Evolutionary conservation across 139 green algal genomes (phyloP).

Genomic region (Nannochloris sp.): DNA sequence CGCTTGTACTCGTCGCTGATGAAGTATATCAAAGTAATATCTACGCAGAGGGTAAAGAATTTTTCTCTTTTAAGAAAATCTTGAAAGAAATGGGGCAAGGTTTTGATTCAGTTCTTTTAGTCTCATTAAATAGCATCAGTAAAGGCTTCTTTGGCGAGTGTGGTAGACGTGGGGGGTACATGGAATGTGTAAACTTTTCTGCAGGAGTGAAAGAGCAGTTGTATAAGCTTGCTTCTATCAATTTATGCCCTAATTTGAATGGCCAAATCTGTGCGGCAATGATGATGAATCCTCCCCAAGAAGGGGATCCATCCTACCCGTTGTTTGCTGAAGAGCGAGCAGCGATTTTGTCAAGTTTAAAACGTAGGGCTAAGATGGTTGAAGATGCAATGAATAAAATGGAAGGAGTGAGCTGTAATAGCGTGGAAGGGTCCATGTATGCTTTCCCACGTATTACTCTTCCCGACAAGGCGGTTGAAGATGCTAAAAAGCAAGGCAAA

Average conservation of each 20-base stretch:
- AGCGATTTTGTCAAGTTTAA: slow-evolving; percentile 51
- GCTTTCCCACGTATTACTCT: slow-evolving; percentile 60
- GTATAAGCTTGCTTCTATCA: slow-evolving; percentile 87
- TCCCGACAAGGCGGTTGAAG: slow-evolving; percentile 22
- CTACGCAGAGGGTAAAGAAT: slow-evolving; percentile 67
- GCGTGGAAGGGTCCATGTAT: slow-evolving; percentile 42
- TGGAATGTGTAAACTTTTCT: slow-evolving; percentile 80
- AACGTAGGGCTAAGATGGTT: slow-evolving; percentile 69
- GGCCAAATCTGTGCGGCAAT: slow-evolving; percentile 64
- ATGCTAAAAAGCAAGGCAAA: slow-evolving; percentile 58
- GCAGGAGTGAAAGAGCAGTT: slow-evolving; percentile 63
- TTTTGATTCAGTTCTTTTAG: slow-evolving; percentile 48
- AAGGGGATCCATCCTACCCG: slow-evolving; percentile 71
- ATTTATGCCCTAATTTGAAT: slow-evolving; percentile 83
- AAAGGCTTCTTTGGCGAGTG: slow-evolving; percentile 90
- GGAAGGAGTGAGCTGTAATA: slow-evolving; percentile 82
- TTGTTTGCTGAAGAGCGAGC: slow-evolving; percentile 58
- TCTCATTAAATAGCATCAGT: slow-evolving; percentile 81
- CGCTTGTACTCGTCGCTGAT: slow-evolving; percentile 71
- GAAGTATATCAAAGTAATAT: slow-evolving; percentile 95
- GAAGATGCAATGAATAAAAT: slow-evolving; percentile 69
- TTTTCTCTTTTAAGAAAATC: slow-evolving; percentile 79
- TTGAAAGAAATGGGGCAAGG: slow-evolving; percentile 44
- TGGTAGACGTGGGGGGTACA: slow-evolving; percentile 68
- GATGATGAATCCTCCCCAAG: slow-evolving; percentile 82